phyloP scores from a whole-genome alignment of 176 grass and related monocot genomes.

The Triticum turgidum region DNA sequence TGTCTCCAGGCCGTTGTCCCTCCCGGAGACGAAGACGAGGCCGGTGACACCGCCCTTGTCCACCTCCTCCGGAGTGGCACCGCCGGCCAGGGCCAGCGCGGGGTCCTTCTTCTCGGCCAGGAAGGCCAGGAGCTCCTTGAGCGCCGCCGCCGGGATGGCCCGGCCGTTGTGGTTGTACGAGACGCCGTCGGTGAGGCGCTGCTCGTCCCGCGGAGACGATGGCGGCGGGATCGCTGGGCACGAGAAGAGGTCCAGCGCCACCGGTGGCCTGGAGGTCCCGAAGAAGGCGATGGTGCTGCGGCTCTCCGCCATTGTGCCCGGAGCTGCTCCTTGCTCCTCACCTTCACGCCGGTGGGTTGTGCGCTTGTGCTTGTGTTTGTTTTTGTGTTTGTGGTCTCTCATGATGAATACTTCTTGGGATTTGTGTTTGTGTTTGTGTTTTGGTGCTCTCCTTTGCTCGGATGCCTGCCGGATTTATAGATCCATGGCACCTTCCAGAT shows the following conservation, averaged over 20 bases:
- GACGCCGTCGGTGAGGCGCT: conserved; percentile 27
- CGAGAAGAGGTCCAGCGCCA: conserved; percentile 41
- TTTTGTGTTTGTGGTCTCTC: no score
- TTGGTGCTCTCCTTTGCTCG: no score
- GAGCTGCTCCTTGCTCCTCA: no score
- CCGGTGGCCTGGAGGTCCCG: conserved; percentile 34
- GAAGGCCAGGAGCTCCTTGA: background rate
- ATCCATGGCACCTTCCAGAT: no score
- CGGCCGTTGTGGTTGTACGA: conserved; percentile 47
- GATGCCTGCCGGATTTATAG: no score
- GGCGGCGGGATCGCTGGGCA: background rate
- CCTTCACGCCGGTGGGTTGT: no score
- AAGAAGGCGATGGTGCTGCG: conserved; percentile 56
- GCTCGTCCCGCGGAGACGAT: background rate
- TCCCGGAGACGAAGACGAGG: conserved; percentile 49
- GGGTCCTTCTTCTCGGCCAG: conserved; percentile 8
- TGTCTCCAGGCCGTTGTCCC: conserved; percentile 39
- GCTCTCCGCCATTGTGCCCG: no score
- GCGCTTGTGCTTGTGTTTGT: no score
- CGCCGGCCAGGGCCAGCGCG: conserved; percentile 6
- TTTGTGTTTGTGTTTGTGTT: no score
- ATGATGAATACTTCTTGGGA: no score
- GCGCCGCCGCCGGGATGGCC: background rate
- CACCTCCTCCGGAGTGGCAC: conserved; percentile 27
- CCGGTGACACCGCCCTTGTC: conserved; percentile 25